phyloP scores from a whole-genome alignment of 1,139 yeast species.

The Suhomyces yuchorum region DNA sequence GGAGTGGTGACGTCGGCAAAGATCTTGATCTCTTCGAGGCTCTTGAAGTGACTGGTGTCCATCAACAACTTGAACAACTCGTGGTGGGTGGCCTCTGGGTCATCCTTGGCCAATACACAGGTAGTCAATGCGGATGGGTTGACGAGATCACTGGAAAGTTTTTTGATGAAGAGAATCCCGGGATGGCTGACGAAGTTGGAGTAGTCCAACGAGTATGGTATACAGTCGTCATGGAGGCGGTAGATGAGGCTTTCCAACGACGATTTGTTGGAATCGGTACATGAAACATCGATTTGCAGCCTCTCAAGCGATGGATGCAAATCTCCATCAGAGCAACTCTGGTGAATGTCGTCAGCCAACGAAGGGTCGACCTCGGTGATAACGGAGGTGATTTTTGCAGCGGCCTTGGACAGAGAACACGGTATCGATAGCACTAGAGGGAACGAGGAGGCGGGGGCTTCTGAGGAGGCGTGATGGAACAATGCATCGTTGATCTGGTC shows the following conservation, averaged over 20 bases:
- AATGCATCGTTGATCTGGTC: constrained; percentile 14
- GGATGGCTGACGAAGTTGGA: constrained; percentile 61
- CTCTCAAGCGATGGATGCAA: neutral
- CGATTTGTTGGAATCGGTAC: constrained; percentile 12
- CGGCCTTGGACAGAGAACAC: neutral
- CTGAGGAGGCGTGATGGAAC: constrained; percentile 7
- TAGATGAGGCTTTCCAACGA: constrained; percentile 15
- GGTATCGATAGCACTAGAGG: constrained; percentile 11
- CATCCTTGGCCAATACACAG: constrained; percentile 11
- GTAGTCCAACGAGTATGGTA: constrained; percentile 20
- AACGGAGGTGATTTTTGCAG: neutral
- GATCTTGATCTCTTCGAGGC: constrained; percentile 33
- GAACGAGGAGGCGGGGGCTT: constrained; percentile 6
- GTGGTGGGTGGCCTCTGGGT: constrained; percentile 13
- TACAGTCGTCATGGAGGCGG: constrained; percentile 9
- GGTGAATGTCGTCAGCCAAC: constrained; percentile 3
- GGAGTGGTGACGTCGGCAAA: constrained; percentile 17
- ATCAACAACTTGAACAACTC: constrained; percentile 30
- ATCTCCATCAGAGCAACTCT: constrained; percentile 1
- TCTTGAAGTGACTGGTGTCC: constrained; percentile 27
- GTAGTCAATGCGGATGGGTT: constrained; percentile 14
- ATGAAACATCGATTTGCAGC: constrained; percentile 12
- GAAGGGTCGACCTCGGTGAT: constrained; percentile 6
- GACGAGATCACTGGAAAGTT: constrained; percentile 29
- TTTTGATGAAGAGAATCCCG: constrained; percentile 62